Evolutionary conservation across 192 early-diverging fungal genomes (phyloP).

Genomic region (Backusella psychrophila): DNA sequence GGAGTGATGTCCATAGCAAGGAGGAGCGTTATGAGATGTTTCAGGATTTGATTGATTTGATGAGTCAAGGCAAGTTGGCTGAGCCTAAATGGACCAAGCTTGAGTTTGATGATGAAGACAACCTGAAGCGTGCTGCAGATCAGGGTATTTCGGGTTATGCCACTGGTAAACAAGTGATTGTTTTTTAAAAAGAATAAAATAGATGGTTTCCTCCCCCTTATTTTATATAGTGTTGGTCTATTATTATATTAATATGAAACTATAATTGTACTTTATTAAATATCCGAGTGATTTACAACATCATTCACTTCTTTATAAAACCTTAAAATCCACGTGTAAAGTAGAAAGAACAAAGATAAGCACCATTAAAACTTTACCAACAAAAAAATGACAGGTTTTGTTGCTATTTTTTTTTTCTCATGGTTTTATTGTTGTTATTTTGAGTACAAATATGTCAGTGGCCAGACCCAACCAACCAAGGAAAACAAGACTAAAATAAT

Average conservation of each 20-base stretch:
- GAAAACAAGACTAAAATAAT: neutral
- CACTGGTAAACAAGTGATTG: slow-evolving; percentile 45
- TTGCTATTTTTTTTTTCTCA: neutral
- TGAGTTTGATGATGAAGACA: slow-evolving; percentile 34
- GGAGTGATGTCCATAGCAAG: slow-evolving; percentile 57
- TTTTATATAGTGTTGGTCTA: too few species aligned
- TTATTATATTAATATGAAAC: neutral
- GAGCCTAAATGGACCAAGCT: slow-evolving; percentile 39
- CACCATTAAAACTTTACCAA: neutral
- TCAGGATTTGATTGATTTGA: slow-evolving; percentile 49
- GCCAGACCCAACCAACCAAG: neutral
- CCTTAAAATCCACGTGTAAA: neutral
- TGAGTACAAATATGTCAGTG: neutral
- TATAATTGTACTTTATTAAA: neutral
- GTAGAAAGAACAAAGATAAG: too few species aligned
- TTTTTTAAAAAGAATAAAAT: slow-evolving; percentile 29
- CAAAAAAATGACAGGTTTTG: neutral
- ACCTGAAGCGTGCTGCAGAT: slow-evolving; percentile 26
- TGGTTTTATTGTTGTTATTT: neutral
- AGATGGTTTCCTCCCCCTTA: neutral
- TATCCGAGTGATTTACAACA: neutral
- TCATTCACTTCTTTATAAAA: neutral
- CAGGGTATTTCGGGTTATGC: slow-evolving; percentile 35
- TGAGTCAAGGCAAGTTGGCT: slow-evolving; percentile 45
- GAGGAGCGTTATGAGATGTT: slow-evolving; percentile 55